Base-by-base conservation (phyloP, 2,329 filamentous ascomycete genomes). In the Claviceps sp. region DNA sequence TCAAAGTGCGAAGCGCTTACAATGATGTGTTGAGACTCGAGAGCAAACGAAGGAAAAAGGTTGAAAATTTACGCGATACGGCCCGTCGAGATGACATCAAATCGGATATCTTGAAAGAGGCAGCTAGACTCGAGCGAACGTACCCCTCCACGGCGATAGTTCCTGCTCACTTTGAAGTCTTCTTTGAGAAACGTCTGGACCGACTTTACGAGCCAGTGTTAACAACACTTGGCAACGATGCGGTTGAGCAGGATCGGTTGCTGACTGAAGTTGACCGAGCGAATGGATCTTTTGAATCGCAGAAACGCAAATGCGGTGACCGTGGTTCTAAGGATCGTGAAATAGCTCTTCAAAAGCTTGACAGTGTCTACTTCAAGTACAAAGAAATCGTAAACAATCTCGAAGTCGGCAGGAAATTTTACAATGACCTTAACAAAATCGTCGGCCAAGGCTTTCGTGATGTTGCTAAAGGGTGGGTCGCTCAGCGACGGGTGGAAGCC, bases 381-480 rank as follows among this genome's bases (percentile, higher is more conserved):
- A 95, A 95, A 69, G 91, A 98, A 65, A 88, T 97, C 52, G 82
- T 95, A 52, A 87, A 80, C 57, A 95, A 97, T 62, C 76, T 96
- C 2, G 91, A 97, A 57, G 87, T 86, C 0, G 93, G 88, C 0
- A 77, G 91, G 50, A 96, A 93, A 65, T 98, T 98, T 64, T 98
- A 97, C 71, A 98, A 98, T 59, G 90, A 97, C 62, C 76, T 98
- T 4, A 87, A 86, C 46, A 87, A 85, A 67, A 89, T 97, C 55
- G 86, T 95, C 1, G 84, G 82, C 0, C 71, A 72, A 39, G 76
- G 83, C 9, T 97, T 96, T 65, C 77, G 89, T 17, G 91, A 96
- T 58, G 66, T 74, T 52, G 86, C 87, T 38, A 83, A 82, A 57
- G 78, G 77, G 1, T 97, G 94, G 75, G 85, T 86, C 0, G 84